phyloP scores from a whole-genome alignment of 2,329 filamentous ascomycete genomes.

The Talaromyces sp. region DNA sequence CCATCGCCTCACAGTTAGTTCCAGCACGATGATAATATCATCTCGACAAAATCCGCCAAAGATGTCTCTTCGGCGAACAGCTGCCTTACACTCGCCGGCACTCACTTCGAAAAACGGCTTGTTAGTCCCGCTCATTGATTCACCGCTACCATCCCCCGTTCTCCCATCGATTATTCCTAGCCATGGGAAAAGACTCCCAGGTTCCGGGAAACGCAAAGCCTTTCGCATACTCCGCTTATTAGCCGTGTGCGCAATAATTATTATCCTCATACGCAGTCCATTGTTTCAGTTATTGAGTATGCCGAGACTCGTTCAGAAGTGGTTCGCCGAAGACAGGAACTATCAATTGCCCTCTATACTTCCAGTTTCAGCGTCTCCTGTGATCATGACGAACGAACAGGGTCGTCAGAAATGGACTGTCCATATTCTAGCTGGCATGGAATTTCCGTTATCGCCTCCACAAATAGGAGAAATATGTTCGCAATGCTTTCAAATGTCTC shows the following conservation, averaged over 20 bases:
- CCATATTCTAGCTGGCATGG: conserved; percentile 62
- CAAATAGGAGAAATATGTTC: conserved; percentile 67
- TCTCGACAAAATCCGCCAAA: conserved; percentile 27
- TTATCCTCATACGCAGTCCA: conserved; percentile 40
- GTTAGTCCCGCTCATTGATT: conserved; percentile 59
- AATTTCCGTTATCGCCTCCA: conserved; percentile 61
- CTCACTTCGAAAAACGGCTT: conserved; percentile 14
- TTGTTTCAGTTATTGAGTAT: background rate
- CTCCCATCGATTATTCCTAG: conserved; percentile 64
- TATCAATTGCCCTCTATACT: conserved; percentile 48
- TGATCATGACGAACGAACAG: conserved; percentile 61
- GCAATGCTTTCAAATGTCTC: conserved; percentile 61
- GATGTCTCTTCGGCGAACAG: conserved; percentile 22
- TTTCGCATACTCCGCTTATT: conserved; percentile 53
- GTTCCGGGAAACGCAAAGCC: conserved; percentile 55
- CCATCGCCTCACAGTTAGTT: conserved; percentile 5
- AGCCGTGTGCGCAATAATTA: conserved; percentile 50
- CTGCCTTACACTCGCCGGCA: conserved; percentile 16
- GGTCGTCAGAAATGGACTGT: conserved; percentile 73
- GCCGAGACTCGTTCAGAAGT: background rate
- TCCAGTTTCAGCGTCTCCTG: conserved; percentile 67
- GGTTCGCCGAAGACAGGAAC: conserved; percentile 35
- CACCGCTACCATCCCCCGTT: conserved; percentile 64
- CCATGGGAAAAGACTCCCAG: conserved; percentile 56
- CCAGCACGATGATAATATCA: conserved; percentile 28